A percentile compares a stretch with the other conserved stretches of the same genome.
These are phyloP conservation scores for Phytophthora vignae DNA, from an alignment of 352 stramenopile species.

Conservation along the genomic window DNA sequence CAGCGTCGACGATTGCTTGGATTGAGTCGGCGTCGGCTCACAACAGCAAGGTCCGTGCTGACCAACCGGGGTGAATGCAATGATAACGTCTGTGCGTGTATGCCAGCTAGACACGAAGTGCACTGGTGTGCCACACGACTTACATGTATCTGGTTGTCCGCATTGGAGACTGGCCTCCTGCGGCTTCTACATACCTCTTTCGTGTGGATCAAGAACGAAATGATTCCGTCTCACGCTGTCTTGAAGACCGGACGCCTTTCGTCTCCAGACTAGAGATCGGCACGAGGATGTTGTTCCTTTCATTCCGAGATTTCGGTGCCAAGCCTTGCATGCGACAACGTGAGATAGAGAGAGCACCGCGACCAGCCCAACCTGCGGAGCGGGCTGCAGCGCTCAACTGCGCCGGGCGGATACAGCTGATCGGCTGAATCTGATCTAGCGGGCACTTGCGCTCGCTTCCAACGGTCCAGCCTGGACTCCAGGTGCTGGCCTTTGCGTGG, in stretches of 20 bases:
- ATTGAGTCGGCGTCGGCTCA: background rate
- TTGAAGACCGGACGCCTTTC: constrained; percentile 1
- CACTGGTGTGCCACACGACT: background rate
- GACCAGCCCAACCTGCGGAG: background rate
- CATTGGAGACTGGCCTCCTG: background rate
- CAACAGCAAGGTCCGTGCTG: background rate
- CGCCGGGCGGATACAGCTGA: constrained; percentile 29
- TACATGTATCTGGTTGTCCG: background rate
- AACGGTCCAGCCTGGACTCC: no score
- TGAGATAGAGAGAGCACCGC: background rate
- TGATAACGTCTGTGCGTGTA: no score
- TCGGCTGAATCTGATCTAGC: constrained; percentile 29
- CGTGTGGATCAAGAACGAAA: constrained; percentile 3
- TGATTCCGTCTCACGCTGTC: background rate
- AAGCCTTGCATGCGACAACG: constrained; percentile 18
- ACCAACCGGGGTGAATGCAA: no score
- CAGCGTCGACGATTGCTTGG: background rate
- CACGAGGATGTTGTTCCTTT: constrained; percentile 12
- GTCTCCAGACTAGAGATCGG: background rate
- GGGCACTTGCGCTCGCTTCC: constrained; percentile 26
- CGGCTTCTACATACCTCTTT: background rate
- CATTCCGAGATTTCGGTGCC: constrained; percentile 13
- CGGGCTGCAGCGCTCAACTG: constrained; percentile 1
- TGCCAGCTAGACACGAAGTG: no score
- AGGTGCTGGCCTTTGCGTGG: constrained; percentile 27